Conservation (phyloP, 1,139 yeast species). For the Protomyces gravidus region DNA sequence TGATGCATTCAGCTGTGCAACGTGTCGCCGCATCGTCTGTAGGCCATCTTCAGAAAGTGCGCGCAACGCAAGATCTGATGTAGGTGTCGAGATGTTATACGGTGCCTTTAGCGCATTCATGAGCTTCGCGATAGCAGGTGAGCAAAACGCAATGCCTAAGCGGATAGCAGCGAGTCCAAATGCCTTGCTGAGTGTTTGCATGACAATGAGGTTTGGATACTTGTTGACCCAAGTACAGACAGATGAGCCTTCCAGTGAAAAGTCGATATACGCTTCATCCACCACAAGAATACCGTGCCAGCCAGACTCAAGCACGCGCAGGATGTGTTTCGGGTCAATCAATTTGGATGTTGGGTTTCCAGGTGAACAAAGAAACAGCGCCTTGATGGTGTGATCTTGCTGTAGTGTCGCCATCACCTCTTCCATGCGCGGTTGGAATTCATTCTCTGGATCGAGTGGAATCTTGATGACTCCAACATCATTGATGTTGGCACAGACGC, state of each 20-base stretch:
- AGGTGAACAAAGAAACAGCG: conserved; percentile 90
- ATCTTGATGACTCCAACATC: conserved; percentile 74
- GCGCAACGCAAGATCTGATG: conserved; percentile 69
- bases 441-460: conserved; percentile 53
- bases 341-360: conserved; percentile 90
- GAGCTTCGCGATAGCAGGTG: conserved; percentile 55
- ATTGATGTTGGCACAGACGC: conserved; percentile 82
- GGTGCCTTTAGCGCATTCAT: conserved; percentile 93
- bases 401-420: conserved; percentile 42
- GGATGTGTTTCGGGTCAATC: conserved; percentile 50
- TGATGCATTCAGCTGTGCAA: conserved; percentile 52
- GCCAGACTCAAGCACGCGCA: conserved; percentile 49
- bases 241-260: conserved; percentile 58
- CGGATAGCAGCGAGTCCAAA: conserved; percentile 96
- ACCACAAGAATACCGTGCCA: conserved; percentile 82
- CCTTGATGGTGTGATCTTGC: conserved; percentile 54
- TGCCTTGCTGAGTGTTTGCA: conserved; percentile 89
- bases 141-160: conserved; percentile 74
- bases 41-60: conserved; percentile 64
- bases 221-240: conserved; percentile 74
- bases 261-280: conserved; percentile 94
- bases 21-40: conserved; percentile 54
- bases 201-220: conserved; percentile 76
- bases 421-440: conserved; percentile 42
- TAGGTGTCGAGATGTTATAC: conserved; percentile 79